Evolutionary conservation across 2,329 filamentous ascomycete species (phyloP).

Genomic region (Kalmusia sp.): DNA sequence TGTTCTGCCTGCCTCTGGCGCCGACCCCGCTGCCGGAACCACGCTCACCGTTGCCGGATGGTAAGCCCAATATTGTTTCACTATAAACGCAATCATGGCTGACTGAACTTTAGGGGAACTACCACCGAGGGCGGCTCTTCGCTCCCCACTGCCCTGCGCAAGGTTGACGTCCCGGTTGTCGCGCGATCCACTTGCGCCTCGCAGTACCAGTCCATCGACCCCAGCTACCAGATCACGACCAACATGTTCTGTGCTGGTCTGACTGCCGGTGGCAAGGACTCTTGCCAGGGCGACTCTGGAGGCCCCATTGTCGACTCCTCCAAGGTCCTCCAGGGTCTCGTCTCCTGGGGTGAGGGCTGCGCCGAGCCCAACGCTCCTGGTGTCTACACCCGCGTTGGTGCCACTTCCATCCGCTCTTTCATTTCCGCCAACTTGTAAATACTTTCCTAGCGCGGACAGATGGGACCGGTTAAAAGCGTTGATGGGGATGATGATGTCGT

Average conservation of each 20-base stretch:
- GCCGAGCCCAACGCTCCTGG: constrained; percentile 28
- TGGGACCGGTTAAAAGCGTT: too few relatives aligned
- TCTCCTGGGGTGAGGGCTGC: constrained; percentile 37
- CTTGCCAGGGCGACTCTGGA: constrained; percentile 42
- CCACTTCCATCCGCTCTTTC: constrained; percentile 20
- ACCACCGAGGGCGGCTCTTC: constrained; percentile 15
- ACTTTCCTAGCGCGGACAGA: too few relatives aligned
- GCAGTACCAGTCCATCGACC: constrained; percentile 22
- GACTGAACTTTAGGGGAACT: constrained; percentile 23
- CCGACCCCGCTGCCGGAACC: constrained; percentile 30
- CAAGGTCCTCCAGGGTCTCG: constrained; percentile 22
- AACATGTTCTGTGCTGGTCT: constrained; percentile 38
- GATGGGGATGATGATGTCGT: background rate
- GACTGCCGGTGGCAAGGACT: constrained; percentile 36
- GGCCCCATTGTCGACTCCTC: constrained; percentile 30
- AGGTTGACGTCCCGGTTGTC: constrained; percentile 38
- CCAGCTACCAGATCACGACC: constrained; percentile 24
- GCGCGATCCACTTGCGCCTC: constrained; percentile 27
- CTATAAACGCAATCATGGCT: background rate
- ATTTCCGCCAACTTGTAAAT: constrained; percentile 27
- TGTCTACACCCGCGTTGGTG: constrained; percentile 31
- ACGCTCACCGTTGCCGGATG: constrained; percentile 33
- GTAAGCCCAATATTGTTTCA: constrained; percentile 13
- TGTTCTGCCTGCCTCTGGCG: constrained; percentile 25
- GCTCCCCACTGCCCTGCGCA: constrained; percentile 24